Conservation (phyloP, 1,284 basidiomycete genomes). For the Ceratobasidium sp. region DNA sequence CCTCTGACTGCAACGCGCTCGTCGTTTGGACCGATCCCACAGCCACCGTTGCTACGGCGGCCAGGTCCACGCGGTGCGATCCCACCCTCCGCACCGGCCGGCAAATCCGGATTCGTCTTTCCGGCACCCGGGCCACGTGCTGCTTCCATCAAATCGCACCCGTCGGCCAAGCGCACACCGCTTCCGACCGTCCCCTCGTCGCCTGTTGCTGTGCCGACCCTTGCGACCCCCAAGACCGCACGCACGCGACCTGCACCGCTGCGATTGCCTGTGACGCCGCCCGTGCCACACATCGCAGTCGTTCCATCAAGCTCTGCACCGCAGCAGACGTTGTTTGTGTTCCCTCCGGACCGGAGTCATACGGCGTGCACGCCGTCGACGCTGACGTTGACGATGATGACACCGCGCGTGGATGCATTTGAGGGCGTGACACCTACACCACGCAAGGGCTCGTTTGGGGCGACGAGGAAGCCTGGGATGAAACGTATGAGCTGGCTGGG, state of each 20-base stretch:
- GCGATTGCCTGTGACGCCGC: constrained; percentile 36
- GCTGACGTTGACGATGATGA: constrained; percentile 74
- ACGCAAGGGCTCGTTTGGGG: constrained; percentile 37
- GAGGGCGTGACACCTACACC: constrained; percentile 29
- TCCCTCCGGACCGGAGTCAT: constrained; percentile 63
- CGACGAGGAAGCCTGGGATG: constrained; percentile 65
- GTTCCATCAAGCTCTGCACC: constrained; percentile 44
- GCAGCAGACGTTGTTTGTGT: constrained; percentile 81
- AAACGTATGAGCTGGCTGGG: constrained; percentile 74
- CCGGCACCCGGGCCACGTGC: constrained; percentile 37
- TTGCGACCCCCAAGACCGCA: constrained; percentile 36
- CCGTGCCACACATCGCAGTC: constrained; percentile 12
- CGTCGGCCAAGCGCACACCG: constrained; percentile 37
- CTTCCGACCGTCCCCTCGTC: constrained; percentile 40
- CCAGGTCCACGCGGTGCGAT: constrained; percentile 6
- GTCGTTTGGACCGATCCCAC: constrained; percentile 27
- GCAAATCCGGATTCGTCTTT: constrained; percentile 31
- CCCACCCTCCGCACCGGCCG: constrained; percentile 35
- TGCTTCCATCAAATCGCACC: constrained; percentile 32
- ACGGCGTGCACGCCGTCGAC: constrained; percentile 72
- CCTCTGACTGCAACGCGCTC: constrained; percentile 12
- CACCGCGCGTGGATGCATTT: constrained; percentile 53
- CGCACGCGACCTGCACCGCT: constrained; percentile 34
- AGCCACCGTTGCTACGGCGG: constrained; percentile 35
- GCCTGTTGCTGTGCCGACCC: constrained; percentile 40